Conservation (phyloP, 2,329 filamentous ascomycete species). For the Neofusicoccum parvum region DNA sequence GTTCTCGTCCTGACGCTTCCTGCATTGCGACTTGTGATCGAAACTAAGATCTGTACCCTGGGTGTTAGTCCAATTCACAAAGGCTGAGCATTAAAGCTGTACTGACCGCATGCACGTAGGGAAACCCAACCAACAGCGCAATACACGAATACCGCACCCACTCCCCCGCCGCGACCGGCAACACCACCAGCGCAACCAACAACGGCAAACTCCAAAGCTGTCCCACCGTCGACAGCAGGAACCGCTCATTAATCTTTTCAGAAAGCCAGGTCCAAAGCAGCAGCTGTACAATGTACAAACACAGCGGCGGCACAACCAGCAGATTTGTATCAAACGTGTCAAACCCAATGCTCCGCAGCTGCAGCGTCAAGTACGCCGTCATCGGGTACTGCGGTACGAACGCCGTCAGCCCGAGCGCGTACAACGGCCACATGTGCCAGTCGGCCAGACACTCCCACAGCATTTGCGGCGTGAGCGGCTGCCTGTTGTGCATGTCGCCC, state of each 20-base stretch:
- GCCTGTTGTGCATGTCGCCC: conserved; percentile 59
- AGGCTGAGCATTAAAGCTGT: not conserved
- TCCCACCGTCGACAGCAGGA: conserved; percentile 49
- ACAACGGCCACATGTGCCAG: conserved; percentile 60
- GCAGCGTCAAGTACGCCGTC: conserved; percentile 42
- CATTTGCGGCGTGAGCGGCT: conserved; percentile 51
- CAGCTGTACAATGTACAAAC: conserved; percentile 54
- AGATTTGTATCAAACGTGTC: conserved; percentile 47
- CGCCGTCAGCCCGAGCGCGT: conserved; percentile 49
- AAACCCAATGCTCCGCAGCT: conserved; percentile 43
- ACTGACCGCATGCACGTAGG: conserved; percentile 50
- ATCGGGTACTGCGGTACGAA: conserved; percentile 41
- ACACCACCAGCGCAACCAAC: conserved; percentile 39
- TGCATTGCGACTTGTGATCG: conserved; percentile 63
- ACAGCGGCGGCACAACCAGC: conserved; percentile 45
- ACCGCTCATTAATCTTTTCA: conserved; percentile 55
- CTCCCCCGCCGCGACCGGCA: conserved; percentile 37
- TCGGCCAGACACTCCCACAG: conserved; percentile 55
- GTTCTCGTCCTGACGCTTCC: conserved; percentile 64
- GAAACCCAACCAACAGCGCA: conserved; percentile 42
- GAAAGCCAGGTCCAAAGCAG: conserved; percentile 51
- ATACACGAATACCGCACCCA: conserved; percentile 44
- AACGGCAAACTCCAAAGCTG: conserved; percentile 47
- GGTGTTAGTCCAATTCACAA: too few relatives aligned
- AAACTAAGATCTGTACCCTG: conserved; percentile 52